Percentiles rank a stretch among this genome's conserved stretches.
phyloP scores from a whole-genome alignment of 2,329 filamentous ascomycete genomes.

The Didymella sp. region DNA sequence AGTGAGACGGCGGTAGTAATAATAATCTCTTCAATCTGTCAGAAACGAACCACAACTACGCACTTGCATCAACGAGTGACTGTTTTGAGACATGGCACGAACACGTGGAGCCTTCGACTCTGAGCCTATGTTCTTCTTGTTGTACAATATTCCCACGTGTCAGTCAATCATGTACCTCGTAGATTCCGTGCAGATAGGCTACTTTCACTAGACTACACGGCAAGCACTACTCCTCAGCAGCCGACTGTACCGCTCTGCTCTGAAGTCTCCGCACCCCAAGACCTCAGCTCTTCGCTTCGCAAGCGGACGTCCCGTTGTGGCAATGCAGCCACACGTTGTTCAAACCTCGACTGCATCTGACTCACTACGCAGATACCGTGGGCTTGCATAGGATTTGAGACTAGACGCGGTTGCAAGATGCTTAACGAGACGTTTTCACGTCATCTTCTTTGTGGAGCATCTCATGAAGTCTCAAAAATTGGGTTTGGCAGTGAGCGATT shows the following conservation, averaged over 20 bases:
- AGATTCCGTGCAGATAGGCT: no score
- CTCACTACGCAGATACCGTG: neutral
- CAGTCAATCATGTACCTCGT: no score
- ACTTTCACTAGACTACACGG: neutral
- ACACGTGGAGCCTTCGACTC: neutral
- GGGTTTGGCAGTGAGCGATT: neutral
- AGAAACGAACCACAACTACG: neutral
- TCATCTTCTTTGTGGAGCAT: no score
- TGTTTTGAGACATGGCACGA: neutral
- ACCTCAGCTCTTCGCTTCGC: no score
- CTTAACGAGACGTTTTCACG: no score
- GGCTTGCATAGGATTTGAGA: neutral
- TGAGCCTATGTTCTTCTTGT: neutral
- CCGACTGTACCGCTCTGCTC: neutral
- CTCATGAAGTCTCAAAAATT: no score
- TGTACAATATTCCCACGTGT: no score
- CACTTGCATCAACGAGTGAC: neutral
- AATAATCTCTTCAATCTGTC: conserved; percentile 15
- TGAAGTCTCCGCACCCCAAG: neutral
- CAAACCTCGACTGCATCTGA: neutral
- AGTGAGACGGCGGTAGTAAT: conserved; percentile 14
- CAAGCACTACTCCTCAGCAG: neutral
- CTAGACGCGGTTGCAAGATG: no score
- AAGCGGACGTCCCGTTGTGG: no score
- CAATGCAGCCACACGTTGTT: neutral